A percentile compares a stretch with the other conserved stretches of the same genome.
Conservation (phyloP, 805 yeast genomes). For the Starmera amethionina region DNA sequence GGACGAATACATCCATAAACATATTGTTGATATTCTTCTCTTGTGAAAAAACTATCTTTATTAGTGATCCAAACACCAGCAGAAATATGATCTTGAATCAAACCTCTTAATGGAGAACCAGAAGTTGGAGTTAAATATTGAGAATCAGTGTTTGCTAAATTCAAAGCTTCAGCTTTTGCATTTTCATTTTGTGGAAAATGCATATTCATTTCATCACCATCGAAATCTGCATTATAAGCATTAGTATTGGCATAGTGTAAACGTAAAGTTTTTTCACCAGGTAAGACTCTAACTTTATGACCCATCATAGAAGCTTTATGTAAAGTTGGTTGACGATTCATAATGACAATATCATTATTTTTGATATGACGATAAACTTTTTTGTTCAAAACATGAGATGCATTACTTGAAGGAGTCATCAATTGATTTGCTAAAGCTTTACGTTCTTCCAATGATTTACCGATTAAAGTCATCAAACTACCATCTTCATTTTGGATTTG, state of each 20-base stretch:
- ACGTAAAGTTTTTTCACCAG: slow-evolving; percentile 94
- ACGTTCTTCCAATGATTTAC: slow-evolving; percentile 90
- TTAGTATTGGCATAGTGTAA: slow-evolving; percentile 98
- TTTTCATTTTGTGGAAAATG: slow-evolving; percentile 98
- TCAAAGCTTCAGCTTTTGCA: slow-evolving; percentile 92
- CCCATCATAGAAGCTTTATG: slow-evolving; percentile 99
- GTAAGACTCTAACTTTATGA: slow-evolving; percentile 91
- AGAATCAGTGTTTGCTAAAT: slow-evolving; percentile 93
- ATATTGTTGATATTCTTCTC: slow-evolving; percentile 89
- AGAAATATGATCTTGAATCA: slow-evolving; percentile 96
- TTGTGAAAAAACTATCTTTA: slow-evolving; percentile 83
- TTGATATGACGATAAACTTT: slow-evolving; percentile 92
- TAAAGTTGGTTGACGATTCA: slow-evolving; percentile 98
- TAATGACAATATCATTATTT: slow-evolving; percentile 89
- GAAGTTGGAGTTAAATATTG: slow-evolving; percentile 98
- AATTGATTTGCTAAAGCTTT: slow-evolving; percentile 91
- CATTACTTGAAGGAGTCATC: slow-evolving; percentile 64
- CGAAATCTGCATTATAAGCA: slow-evolving; percentile 98
- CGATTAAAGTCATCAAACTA: slow-evolving; percentile 63
- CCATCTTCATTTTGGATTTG: slow-evolving; percentile 97
- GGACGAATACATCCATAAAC: slow-evolving; percentile 92
- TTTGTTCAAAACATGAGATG: slow-evolving; percentile 64
- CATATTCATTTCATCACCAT: slow-evolving; percentile 99
- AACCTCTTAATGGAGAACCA: slow-evolving; percentile 96
- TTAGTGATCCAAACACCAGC: slow-evolving; percentile 98